phyloP scores from a whole-genome alignment of 75 land plant genomes.

The Pinus taeda region DNA sequence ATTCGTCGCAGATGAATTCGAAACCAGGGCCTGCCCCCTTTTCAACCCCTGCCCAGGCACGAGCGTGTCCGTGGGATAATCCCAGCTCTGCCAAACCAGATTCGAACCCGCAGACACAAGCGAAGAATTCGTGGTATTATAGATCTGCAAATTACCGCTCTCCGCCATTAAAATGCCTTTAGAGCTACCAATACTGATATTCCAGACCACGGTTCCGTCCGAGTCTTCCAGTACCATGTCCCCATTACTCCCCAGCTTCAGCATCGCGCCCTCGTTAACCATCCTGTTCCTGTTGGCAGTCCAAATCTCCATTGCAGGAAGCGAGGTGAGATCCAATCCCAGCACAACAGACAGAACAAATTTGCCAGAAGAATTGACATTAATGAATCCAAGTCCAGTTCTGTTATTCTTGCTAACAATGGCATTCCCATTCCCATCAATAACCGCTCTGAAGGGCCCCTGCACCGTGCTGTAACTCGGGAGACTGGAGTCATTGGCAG shows the following conservation, averaged over 20 bases:
- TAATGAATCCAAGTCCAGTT: conserved; percentile 7
- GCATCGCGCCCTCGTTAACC: conserved; percentile 7
- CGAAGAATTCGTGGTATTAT: conserved; percentile 9
- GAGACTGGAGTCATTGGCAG: background rate
- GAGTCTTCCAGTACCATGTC: conserved; percentile 14
- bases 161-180: background rate
- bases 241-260: conserved; percentile 10
- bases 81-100: conserved; percentile 21
- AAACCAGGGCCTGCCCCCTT: background rate
- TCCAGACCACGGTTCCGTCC: conserved; percentile 17
- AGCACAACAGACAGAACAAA: conserved; percentile 2
- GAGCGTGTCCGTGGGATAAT: conserved; percentile 18
- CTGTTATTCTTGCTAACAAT: conserved; percentile 1
- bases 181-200: conserved; percentile 5
- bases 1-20: background rate
- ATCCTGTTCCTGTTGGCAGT: conserved; percentile 20
- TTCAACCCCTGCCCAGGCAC: background rate
- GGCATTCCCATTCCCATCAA: conserved; percentile 5
- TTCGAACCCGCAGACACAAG: background rate
- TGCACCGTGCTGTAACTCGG: background rate
- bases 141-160: conserved; percentile 13
- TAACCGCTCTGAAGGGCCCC: conserved; percentile 9
- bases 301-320: conserved; percentile 17
- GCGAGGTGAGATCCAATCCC: background rate
- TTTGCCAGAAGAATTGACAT: background rate